Conservation (phyloP, 75 land plant genomes). For the Cryptomeria japonica region DNA sequence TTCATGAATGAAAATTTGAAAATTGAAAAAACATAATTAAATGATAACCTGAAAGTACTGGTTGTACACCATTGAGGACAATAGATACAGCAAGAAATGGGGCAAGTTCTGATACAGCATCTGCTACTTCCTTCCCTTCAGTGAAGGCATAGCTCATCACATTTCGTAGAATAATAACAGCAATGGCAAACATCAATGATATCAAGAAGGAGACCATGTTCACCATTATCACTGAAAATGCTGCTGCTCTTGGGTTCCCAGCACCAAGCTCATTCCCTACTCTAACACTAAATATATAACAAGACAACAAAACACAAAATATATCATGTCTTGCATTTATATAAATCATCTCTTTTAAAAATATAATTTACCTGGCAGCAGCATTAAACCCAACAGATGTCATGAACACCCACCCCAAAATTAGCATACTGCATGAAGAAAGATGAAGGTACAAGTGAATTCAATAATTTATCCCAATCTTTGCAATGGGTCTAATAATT, state of each 20-base stretch:
- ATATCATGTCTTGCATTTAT: too few species aligned
- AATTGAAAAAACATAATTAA: not conserved
- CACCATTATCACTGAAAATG: slow-evolving; percentile 50
- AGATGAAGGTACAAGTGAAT: not conserved
- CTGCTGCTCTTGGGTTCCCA: slow-evolving; percentile 57
- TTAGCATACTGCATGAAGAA: slow-evolving; percentile 43
- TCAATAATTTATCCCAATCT: too few species aligned
- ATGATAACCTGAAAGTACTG: slow-evolving; percentile 67
- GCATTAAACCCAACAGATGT: slow-evolving; percentile 77
- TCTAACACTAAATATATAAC: slow-evolving; percentile 40
- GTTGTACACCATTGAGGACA: slow-evolving; percentile 72
- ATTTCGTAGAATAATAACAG: slow-evolving; percentile 33
- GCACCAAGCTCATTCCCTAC: slow-evolving; percentile 67
- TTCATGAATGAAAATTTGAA: too few species aligned
- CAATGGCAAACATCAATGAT: slow-evolving; percentile 17
- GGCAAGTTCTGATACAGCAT: slow-evolving; percentile 48
- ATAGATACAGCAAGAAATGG: slow-evolving; percentile 55
- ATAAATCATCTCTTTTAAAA: not conserved
- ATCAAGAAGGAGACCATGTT: slow-evolving; percentile 29
- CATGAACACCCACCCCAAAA: slow-evolving; percentile 60
- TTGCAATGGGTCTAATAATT: not conserved
- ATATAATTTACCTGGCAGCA: slow-evolving; percentile 55
- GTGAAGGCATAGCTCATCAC: slow-evolving; percentile 60
- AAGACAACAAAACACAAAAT: not conserved
- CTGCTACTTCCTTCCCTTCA: slow-evolving; percentile 33